Evolutionary conservation across 2,329 filamentous ascomycete species (phyloP).

Genomic region (Neonectria coccinea): DNA sequence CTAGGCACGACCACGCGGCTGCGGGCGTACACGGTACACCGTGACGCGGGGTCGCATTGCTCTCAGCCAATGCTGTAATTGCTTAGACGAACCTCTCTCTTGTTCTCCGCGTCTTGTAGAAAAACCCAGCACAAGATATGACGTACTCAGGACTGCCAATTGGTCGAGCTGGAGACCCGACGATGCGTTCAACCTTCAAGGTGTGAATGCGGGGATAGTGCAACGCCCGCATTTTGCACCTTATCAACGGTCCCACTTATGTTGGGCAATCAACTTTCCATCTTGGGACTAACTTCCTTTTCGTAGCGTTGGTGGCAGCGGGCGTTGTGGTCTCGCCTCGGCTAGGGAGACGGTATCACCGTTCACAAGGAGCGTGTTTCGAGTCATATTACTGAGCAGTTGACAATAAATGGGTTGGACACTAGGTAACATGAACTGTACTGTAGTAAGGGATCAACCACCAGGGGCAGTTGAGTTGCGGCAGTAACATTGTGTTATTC

Average conservation of each 20-base stretch:
- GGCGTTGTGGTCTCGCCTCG: too few relatives aligned
- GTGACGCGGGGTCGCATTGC: neutral
- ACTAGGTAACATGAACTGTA: too few relatives aligned
- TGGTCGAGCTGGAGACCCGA: neutral
- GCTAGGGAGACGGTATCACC: too few relatives aligned
- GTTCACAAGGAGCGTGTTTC: neutral
- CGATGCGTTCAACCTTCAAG: neutral
- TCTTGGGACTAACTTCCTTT: conserved; percentile 24
- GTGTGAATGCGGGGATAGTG: conserved; percentile 23
- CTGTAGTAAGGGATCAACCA: neutral
- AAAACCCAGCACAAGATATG: neutral
- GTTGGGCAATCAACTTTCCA: conserved; percentile 43
- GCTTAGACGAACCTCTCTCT: neutral
- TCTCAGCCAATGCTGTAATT: neutral
- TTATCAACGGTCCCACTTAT: conserved; percentile 20
- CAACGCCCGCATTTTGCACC: neutral
- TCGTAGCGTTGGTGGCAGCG: neutral
- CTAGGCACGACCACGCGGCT: neutral
- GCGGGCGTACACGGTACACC: neutral
- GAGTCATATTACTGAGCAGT: neutral
- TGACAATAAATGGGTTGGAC: too few relatives aligned
- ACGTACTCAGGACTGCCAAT: neutral
- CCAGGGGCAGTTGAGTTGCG: too few relatives aligned
- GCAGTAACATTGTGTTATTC: too few relatives aligned
- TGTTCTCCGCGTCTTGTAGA: neutral